Evolutionary conservation across 345 rosid genomes (phyloP), one percentile per base, ranked within the genome.

Genomic region (Mercurialis annua): DNA sequence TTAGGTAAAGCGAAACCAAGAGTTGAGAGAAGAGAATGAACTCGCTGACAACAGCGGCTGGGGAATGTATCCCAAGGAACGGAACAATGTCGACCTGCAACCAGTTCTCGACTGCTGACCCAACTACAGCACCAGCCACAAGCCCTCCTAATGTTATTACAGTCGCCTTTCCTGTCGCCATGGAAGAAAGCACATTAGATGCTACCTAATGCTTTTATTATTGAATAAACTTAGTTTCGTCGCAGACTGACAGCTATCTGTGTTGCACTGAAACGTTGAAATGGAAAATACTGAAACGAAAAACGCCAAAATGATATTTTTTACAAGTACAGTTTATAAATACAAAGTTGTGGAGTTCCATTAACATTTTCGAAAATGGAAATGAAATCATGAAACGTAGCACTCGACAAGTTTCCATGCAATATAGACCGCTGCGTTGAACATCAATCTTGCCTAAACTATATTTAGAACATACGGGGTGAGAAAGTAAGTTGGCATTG

Each of bases 11-110:
- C 53, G 97, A 91, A 46, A 86, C 90, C 81, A 94, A 74, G 73
- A 94, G 84, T 71, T 94, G 96, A 59, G 90, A 89, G 69, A 94
- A 77, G 55, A 94, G 84, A 65, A 94, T 81, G 58, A 94, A 84
- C 73, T 91, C 99, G 59, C 90, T 86, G 66, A 94, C 89, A 34
- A 94, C 78, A 7, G 96, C 80, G 3, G 93, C 92, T 34, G 99
- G 99, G 30, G 89, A 86, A 78, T 85, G 95, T 38, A 94, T 59
- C 56, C 98, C 90, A 0, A 94, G 82, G 71, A 94, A 84, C 0
- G 98, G 99, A 67, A 94, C 90, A 1, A 91, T 79, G 78, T 94
- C 99, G 48, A 94, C 99, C 71, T 94, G 99, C 81, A 94, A 76
- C 99, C 86, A 91, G 77, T 71, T 91, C 86, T 94, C 96, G 9